Evolutionary conservation across 805 yeast species (phyloP).

Genomic region (Saturnispora bothae): DNA sequence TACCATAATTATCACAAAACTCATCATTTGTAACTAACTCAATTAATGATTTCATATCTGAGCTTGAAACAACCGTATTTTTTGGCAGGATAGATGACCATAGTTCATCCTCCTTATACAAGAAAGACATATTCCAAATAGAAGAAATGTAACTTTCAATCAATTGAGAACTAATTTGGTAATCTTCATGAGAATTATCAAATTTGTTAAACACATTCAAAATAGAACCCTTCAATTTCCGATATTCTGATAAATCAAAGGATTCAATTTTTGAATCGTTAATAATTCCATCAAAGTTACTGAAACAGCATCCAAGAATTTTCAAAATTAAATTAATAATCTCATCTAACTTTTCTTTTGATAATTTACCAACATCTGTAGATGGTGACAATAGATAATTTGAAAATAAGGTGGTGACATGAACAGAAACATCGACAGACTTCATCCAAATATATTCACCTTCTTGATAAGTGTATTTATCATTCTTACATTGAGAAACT

Average conservation of each 20-base stretch:
- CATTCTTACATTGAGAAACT: constrained; percentile 35
- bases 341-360: constrained; percentile 14
- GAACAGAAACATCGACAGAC: constrained; percentile 33
- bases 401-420: constrained; percentile 26
- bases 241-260: constrained; percentile 24
- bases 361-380: constrained; percentile 7
- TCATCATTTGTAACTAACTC: constrained; percentile 28
- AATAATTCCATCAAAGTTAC: constrained; percentile 17
- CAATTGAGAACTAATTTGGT: constrained; percentile 14
- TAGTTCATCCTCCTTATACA: constrained; percentile 45
- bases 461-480: constrained; percentile 18
- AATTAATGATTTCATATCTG: constrained; percentile 2
- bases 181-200: not conserved
- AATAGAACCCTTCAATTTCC: constrained; percentile 25
- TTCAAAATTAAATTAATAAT: constrained; percentile 35
- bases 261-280: constrained; percentile 1
- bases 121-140: constrained; percentile 50
- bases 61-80: not conserved
- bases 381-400: constrained; percentile 13
- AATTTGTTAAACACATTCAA: constrained; percentile 32
- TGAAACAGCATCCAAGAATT: constrained; percentile 32
- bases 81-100: constrained; percentile 8
- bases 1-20: constrained; percentile 47
- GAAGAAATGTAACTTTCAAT: constrained; percentile 36
- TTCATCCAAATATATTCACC: constrained; percentile 43